These are phyloP conservation scores for Auricularia auricula-judae DNA, from an alignment of 768 basidiomycete species.

Conservation along the genomic window DNA sequence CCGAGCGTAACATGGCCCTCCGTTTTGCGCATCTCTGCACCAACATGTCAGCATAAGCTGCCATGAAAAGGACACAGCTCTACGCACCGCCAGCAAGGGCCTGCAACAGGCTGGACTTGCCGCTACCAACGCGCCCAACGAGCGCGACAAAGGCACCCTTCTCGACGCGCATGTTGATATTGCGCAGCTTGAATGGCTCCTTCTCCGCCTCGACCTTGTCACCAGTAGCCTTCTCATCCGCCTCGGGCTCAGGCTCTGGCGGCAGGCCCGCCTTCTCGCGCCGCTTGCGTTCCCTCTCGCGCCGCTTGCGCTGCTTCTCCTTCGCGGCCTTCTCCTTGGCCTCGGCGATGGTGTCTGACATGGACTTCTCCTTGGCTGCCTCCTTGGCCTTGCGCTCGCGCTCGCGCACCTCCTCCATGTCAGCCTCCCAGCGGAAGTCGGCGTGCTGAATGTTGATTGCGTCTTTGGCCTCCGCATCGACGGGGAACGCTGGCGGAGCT, in stretches of 20 bases:
- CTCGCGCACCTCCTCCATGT: neutral
- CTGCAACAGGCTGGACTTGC: constrained; percentile 31
- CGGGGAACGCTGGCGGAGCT: constrained; percentile 31
- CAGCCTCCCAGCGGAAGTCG: constrained; percentile 44
- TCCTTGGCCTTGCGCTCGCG: neutral
- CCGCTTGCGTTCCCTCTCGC: neutral
- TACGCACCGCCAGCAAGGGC: constrained; percentile 1
- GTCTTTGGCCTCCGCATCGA: constrained; percentile 25
- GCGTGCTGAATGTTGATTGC: constrained; percentile 32
- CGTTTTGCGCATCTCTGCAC: constrained; percentile 56
- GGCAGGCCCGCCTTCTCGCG: neutral
- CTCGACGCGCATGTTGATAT: constrained; percentile 34
- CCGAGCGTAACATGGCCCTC: constrained; percentile 45
- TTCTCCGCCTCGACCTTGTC: constrained; percentile 1
- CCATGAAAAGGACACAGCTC: neutral
- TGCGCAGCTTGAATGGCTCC: constrained; percentile 37
- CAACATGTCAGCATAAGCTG: constrained; percentile 30
- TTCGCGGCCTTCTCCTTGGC: constrained; percentile 19
- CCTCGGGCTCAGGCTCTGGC: neutral
- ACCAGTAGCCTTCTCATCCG: neutral
- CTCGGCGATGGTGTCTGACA: constrained; percentile 9
- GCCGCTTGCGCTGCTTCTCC: neutral
- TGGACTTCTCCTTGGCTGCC: constrained; percentile 7
- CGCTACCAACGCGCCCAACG: constrained; percentile 66
- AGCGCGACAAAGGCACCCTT: constrained; percentile 57